Base-by-base conservation (phyloP, 805 yeast species). In the Starmerella etchellsii region DNA sequence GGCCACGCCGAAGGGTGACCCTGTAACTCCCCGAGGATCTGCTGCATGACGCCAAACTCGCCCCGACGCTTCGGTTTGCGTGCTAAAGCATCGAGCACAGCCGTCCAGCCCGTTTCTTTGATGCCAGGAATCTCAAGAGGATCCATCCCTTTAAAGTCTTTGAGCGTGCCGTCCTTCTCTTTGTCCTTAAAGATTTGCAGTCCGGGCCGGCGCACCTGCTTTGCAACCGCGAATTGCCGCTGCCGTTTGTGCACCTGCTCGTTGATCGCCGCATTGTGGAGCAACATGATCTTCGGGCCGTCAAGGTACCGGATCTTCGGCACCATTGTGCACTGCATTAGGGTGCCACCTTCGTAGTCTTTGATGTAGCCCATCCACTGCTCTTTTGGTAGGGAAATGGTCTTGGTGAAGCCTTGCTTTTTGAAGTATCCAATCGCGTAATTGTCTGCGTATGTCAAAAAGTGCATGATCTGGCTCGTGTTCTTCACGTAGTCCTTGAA, bases 1-100 rank as follows among this genome's bases (percentile, higher is more conserved):
- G 99, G 98, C 98, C 98, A 91, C 22, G 96, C 88, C 3, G 95
- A 82, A 0, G 97, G 93, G 61, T 91, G 94, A 57, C 82, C 84
- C 55, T 83, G 91, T 65, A 91, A 60, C 55, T 91, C 99, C 6
- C 84, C 75, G 31, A 91, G 68, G 15, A 91, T 62, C 41, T 84
- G 84, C 52, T 82, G 83, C 94, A 91, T 87, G 47, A 81, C 80
- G 34, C 91, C 91, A 63, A 82, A 82, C 63, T 91, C 96, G 9
- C 96, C 95, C 2, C 93, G 83, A 41, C 95, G 68, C 58, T 85
- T 84, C 2, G 98, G 97, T 55, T 84, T 74, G 54, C 93, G 88
- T 0, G 97, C 97, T 44, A 91, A 65, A 52, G 84, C 88, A 59
- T 91, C 99, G 94, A 91, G 87, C 59, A 88, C 98, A 28, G 88